Percentiles rank a stretch among this genome's conserved stretches.
Conservation (phyloP, 768 basidiomycete species). For the Auriscalpium vulgare region DNA sequence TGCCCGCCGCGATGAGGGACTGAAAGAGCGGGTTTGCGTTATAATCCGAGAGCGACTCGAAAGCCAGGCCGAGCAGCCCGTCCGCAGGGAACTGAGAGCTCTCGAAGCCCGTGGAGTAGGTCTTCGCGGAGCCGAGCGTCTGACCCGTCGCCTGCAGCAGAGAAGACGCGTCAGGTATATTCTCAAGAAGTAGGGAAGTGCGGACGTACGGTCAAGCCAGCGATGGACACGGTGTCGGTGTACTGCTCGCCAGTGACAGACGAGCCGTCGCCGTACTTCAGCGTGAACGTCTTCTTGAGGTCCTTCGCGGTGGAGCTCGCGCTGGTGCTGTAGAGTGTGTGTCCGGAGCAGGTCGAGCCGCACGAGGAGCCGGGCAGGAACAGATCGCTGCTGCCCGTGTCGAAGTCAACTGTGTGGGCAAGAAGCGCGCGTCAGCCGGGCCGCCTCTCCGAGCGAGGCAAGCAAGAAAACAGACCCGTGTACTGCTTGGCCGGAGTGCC, state of each 20-base stretch:
- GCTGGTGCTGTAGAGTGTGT: constrained; percentile 4
- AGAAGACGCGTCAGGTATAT: background rate
- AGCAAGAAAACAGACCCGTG: no score
- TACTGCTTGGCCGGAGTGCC: no score
- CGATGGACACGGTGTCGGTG: background rate
- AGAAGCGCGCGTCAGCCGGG: background rate
- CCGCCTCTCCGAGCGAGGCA: background rate
- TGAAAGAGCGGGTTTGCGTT: background rate
- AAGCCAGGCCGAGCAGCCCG: background rate
- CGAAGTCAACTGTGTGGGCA: background rate
- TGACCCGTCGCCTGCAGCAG: background rate
- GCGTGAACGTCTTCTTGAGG: background rate
- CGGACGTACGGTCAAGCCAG: background rate
- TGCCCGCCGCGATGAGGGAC: background rate
- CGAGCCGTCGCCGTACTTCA: background rate
- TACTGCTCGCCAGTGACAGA: background rate
- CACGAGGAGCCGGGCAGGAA: background rate
- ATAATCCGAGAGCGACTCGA: background rate
- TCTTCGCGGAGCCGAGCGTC: background rate
- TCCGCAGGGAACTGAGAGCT: background rate
- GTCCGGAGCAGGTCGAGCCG: background rate
- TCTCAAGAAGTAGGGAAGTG: background rate
- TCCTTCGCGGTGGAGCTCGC: background rate
- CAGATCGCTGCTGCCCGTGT: background rate
- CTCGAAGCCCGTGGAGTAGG: background rate